These are phyloP conservation scores for Ophiocordyceps australis DNA, from an alignment of 2,329 filamentous ascomycete species.

Conservation along the genomic window DNA sequence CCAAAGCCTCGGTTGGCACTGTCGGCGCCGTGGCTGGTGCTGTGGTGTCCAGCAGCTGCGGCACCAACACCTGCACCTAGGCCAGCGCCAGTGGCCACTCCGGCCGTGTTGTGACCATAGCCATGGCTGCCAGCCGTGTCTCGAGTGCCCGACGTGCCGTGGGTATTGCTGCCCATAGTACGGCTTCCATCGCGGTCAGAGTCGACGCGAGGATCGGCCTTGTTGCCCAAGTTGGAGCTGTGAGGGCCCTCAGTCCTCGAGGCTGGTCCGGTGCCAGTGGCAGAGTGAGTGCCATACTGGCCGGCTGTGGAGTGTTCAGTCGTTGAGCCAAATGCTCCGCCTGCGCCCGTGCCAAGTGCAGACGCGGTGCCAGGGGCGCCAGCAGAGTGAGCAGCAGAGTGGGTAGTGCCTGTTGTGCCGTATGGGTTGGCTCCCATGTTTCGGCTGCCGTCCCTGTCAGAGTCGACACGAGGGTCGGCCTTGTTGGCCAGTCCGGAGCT, in stretches of 20 bases:
- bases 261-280: conserved; percentile 1
- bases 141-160: conserved; percentile 5
- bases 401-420: conserved; percentile 3
- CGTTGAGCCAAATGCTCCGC: no score
- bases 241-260: conserved; percentile 22
- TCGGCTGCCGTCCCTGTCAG: conserved; percentile 23
- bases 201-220: conserved; percentile 32
- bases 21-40: conserved; percentile 17
- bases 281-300: not conserved
- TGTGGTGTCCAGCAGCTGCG: conserved; percentile 10
- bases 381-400: conserved; percentile 2
- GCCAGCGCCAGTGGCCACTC: not conserved
- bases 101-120: conserved; percentile 12
- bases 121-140: conserved; percentile 7
- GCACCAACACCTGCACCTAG: conserved; percentile 5
- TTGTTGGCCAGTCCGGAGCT: conserved; percentile 26
- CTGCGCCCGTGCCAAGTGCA: no score
- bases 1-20: conserved; percentile 4
- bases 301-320: no score
- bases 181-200: conserved; percentile 25
- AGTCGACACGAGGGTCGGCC: conserved; percentile 32
- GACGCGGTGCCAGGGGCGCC: conserved; percentile 2
- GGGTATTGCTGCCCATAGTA: conserved; percentile 9
- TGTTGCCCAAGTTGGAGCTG: conserved; percentile 24
- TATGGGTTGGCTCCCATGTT: conserved; percentile 11